Conservation (phyloP, 352 stramenopile genomes). For the Pelagophyceae sp. region DNA sequence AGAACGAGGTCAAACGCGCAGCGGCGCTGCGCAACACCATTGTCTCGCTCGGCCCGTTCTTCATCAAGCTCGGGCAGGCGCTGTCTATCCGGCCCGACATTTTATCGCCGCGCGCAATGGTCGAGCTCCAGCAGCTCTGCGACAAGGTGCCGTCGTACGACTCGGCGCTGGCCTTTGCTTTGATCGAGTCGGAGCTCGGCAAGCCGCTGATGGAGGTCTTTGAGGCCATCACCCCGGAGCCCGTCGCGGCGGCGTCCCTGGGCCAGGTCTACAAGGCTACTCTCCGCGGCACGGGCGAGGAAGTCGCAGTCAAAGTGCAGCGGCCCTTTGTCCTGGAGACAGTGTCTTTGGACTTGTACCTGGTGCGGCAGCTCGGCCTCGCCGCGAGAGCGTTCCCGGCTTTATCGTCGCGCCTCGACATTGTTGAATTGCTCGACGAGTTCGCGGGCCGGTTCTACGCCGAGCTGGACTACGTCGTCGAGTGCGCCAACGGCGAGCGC, state of each 20-base stretch:
- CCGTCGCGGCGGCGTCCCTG: conserved; percentile 57
- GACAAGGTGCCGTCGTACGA: conserved; percentile 66
- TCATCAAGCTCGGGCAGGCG: conserved; percentile 65
- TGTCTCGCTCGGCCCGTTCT: conserved; percentile 63
- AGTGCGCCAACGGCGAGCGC: conserved; percentile 59
- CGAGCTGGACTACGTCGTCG: conserved; percentile 67
- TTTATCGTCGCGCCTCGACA: conserved; percentile 45
- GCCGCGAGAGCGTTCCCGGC: conserved; percentile 45
- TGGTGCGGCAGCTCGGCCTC: conserved; percentile 49
- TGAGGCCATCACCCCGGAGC: conserved; percentile 58
- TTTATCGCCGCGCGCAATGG: conserved; percentile 55
- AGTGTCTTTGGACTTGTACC: conserved; percentile 59
- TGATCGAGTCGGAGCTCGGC: conserved; percentile 62
- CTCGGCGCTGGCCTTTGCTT: conserved; percentile 54
- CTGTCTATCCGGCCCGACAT: conserved; percentile 63
- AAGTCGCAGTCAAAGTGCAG: conserved; percentile 66
- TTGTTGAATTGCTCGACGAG: conserved; percentile 65
- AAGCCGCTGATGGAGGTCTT: conserved; percentile 54
- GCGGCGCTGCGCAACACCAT: conserved; percentile 60
- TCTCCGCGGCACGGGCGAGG: conserved; percentile 46
- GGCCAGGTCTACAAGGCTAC: conserved; percentile 69
- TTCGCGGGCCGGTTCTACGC: conserved; percentile 64
- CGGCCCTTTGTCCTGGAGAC: conserved; percentile 58
- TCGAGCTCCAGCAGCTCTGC: conserved; percentile 67
- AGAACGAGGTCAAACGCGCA: conserved; percentile 53